Percentiles rank a stretch among this genome's conserved stretches.
Conservation (phyloP, 305 asterid species). For the Fraxinus baroniana region DNA sequence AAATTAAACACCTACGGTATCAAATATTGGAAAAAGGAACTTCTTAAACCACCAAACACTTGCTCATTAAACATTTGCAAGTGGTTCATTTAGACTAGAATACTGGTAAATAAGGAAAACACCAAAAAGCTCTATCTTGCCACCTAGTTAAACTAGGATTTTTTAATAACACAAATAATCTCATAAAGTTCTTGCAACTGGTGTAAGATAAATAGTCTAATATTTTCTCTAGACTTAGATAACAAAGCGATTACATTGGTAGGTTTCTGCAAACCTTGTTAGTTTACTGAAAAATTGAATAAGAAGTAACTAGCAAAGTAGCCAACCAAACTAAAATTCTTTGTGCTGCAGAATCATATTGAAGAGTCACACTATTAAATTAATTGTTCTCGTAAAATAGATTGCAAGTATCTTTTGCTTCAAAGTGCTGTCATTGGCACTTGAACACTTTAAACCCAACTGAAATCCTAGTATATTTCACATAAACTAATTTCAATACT, state of each 20-base stretch:
- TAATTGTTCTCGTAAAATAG: neutral
- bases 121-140: neutral
- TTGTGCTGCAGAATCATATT: neutral
- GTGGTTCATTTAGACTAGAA: constrained; percentile 1
- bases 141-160: neutral
- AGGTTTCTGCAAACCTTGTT: neutral
- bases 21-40: neutral
- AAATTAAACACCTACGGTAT: neutral
- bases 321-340: neutral
- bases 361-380: neutral
- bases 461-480: neutral
- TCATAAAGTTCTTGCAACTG: neutral
- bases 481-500: neutral
- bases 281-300: constrained; percentile 1
- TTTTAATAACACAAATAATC: neutral
- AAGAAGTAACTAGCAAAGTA: neutral
- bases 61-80: neutral
- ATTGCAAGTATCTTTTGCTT: neutral
- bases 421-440: neutral
- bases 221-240: neutral
- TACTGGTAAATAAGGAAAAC: neutral
- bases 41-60: neutral
- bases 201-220: neutral
- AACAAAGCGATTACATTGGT: neutral
- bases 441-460: neutral